Base-by-base conservation (phyloP, 495 filamentous ascomycete genomes). In the Peziza echinospora region DNA sequence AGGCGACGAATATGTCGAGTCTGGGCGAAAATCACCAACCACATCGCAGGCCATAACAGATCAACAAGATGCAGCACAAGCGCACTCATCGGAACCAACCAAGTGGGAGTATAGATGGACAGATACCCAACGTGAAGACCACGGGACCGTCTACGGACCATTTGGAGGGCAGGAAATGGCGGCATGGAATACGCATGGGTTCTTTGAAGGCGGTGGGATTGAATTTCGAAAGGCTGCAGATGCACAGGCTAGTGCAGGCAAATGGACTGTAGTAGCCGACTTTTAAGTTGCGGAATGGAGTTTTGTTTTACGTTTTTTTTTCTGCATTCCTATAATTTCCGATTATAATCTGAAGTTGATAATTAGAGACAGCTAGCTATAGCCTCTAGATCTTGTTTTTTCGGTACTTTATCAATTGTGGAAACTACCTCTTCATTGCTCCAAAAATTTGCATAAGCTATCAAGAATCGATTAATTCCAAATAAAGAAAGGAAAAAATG, bases 41-140 rank as follows among this genome's bases (percentile, higher is more conserved):
- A 13, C 24, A 26, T 23, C 23, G 34, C 39, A 26, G 24, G 28
- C 13, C 58, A 56, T 5, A 49, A 39, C n/a, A n/a, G n/a, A n/a
- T 24, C 49, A 51, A 13, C 41, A 46, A 13, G 51, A 41, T 6
- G 50, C 60, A 16, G 50, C 9, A 1, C 30, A 24, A 7, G 50
- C 44, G 13, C 48, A 52, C 1, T 46, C 46, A 9, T 45, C 61
- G 25, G 60, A 56, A 10, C 55, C 53, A 37, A 17, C 19, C 3
- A 74, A 76, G 68, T 97, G 87, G 87, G 81, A 96, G 60, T 96
- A 80, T 57, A 66, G 82, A 23, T 96, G 89, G 89, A 76, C 72
- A 11, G 84, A 93, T 54, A 84, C 77, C 37, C 68, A 84, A n/a
- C n/a, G n/a, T n/a, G n/a, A n/a, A n/a, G 89, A 93, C 56, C 78